Percentiles rank a stretch among this genome's conserved stretches.
Conservation (phyloP, 345 rosid genomes). For the Aquilaria malaccensis region DNA sequence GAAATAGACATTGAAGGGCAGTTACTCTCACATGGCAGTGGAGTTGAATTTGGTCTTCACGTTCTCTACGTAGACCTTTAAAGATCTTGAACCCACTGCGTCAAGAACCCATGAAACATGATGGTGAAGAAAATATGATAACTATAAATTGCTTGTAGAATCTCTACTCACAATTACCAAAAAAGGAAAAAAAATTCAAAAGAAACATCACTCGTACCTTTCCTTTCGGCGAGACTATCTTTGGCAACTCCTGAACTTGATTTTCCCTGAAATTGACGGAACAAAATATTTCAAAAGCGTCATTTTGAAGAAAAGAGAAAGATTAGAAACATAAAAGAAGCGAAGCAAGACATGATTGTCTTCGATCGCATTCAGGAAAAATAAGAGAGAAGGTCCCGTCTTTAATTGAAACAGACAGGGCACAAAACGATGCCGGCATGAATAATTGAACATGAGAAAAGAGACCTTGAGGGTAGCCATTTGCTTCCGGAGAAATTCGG, state of each 20-base stretch:
- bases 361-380: background rate
- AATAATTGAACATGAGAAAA: too few relatives aligned
- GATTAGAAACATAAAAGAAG: background rate
- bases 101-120: slow-evolving; percentile 1
- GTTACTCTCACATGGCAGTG: slow-evolving; percentile 34
- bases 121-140: background rate
- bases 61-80: slow-evolving; percentile 42
- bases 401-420: slow-evolving; percentile 2
- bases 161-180: too few relatives aligned
- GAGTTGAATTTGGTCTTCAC: slow-evolving; percentile 29
- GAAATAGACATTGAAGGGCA: background rate
- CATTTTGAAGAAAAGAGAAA: background rate
- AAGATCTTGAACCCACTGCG: slow-evolving; percentile 29
- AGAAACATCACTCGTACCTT: slow-evolving; percentile 6
- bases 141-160: background rate
- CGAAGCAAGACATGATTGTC: background rate
- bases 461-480: too few relatives aligned
- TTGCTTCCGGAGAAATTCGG: too few relatives aligned
- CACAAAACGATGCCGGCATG: too few relatives aligned
- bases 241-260: slow-evolving; percentile 3
- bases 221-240: slow-evolving; percentile 10
- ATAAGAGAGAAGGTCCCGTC: background rate
- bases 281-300: background rate
- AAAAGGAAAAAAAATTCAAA: background rate
- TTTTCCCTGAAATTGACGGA: slow-evolving; percentile 17